These are phyloP conservation scores for Alternaria triticimaculans DNA, from an alignment of 2,329 filamentous ascomycete genomes.

Conservation along the genomic window DNA sequence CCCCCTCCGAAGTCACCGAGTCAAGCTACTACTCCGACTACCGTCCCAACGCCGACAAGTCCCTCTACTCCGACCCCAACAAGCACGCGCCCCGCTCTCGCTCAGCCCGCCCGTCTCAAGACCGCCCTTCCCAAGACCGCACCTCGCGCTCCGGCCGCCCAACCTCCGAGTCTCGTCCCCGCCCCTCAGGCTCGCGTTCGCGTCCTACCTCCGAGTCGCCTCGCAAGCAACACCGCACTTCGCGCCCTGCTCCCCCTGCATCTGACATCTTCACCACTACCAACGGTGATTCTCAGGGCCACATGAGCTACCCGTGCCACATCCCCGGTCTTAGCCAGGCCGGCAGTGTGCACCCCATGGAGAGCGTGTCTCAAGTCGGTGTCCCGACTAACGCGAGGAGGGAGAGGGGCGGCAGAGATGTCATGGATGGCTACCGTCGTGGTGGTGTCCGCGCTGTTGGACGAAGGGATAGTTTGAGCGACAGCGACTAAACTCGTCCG, in stretches of 20 bases:
- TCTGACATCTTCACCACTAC: constrained; percentile 50
- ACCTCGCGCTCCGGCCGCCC: constrained; percentile 17
- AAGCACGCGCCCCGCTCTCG: constrained; percentile 30
- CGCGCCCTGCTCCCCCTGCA: constrained; percentile 30
- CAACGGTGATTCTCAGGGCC: constrained; percentile 52
- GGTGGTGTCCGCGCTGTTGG: constrained; percentile 50
- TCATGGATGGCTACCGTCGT: constrained; percentile 52
- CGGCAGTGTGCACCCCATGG: constrained; percentile 43
- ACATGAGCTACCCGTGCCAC: constrained; percentile 63
- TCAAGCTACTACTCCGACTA: constrained; percentile 52
- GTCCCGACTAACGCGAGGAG: constrained; percentile 35
- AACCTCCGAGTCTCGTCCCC: constrained; percentile 18
- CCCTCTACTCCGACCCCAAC: constrained; percentile 28
- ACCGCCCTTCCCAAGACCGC: constrained; percentile 10
- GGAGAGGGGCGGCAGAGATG: constrained; percentile 46
- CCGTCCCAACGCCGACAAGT: constrained; percentile 46
- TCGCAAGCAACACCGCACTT: constrained; percentile 43
- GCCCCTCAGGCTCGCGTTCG: constrained; percentile 37
- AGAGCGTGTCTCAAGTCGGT: constrained; percentile 51
- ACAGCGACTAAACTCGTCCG: constrained; percentile 52
- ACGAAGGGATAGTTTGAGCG: constrained; percentile 61
- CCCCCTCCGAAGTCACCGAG: constrained; percentile 37
- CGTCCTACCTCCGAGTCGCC: constrained; percentile 43
- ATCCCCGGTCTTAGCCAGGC: constrained; percentile 60
- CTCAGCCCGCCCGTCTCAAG: constrained; percentile 21